Evolutionary conservation across 1,139 yeast species (phyloP).

Genomic region (Yamadazyma dendronema): DNA sequence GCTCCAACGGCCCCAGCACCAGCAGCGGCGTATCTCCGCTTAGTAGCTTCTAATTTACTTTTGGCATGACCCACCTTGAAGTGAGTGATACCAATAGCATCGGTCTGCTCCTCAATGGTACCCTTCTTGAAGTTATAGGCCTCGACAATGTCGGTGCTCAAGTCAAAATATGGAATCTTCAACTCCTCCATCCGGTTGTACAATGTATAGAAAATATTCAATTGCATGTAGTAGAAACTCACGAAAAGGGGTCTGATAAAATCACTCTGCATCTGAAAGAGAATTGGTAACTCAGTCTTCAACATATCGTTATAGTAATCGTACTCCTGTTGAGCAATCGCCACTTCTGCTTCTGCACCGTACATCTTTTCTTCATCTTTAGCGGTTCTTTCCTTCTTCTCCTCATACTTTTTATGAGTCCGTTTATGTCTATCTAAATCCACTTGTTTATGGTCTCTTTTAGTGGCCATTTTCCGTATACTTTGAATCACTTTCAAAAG

Average conservation of each 20-base stretch:
- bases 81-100: conserved; percentile 81
- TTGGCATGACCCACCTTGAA: conserved; percentile 89
- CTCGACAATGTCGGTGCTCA: conserved; percentile 77
- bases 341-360: conserved; percentile 84
- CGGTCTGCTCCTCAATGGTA: conserved; percentile 84
- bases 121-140: conserved; percentile 83
- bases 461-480: conserved; percentile 89
- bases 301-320: conserved; percentile 94
- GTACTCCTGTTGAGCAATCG: conserved; percentile 90
- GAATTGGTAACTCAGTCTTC: conserved; percentile 81
- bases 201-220: conserved; percentile 90
- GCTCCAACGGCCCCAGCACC: conserved; percentile 22
- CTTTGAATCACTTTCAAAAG: conserved; percentile 74
- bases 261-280: conserved; percentile 86
- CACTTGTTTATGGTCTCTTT: conserved; percentile 92
- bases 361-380: conserved; percentile 92
- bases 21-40: conserved; percentile 63
- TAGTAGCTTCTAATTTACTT: conserved; percentile 76
- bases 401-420: conserved; percentile 67
- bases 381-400: conserved; percentile 75
- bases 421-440: conserved; percentile 87
- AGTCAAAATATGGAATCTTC: conserved; percentile 94
- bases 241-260: conserved; percentile 92
- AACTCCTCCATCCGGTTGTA: conserved; percentile 90
- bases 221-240: conserved; percentile 94